Percentiles rank a stretch among this genome's conserved stretches.
Evolutionary conservation across 495 filamentous ascomycete genomes (phyloP).

Genomic region (Lasiosphaeria miniovina): DNA sequence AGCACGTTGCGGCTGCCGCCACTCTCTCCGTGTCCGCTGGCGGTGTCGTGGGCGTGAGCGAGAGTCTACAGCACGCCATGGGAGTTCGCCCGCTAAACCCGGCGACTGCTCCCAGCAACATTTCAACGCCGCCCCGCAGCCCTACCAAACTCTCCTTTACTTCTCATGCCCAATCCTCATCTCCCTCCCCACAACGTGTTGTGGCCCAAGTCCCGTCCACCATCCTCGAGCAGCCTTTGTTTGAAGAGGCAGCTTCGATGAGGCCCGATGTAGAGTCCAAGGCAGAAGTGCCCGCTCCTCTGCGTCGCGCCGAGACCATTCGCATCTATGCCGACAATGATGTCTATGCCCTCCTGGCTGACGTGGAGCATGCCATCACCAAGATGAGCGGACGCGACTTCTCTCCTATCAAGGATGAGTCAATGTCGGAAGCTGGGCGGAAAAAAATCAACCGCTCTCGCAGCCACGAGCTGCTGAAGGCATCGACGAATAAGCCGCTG

Average conservation of each 20-base stretch:
- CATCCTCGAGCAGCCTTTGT: constrained; percentile 43
- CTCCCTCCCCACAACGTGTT: constrained; percentile 43
- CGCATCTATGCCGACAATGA: constrained; percentile 64
- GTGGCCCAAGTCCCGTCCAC: constrained; percentile 48
- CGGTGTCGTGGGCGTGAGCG: constrained; percentile 34
- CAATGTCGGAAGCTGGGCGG: constrained; percentile 27
- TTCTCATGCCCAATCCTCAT: constrained; percentile 26
- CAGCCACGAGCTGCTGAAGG: constrained; percentile 40
- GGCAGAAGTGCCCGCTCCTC: constrained; percentile 23
- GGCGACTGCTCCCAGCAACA: constrained; percentile 33
- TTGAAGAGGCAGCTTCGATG: constrained; percentile 33
- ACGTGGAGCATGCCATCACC: constrained; percentile 60
- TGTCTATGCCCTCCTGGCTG: constrained; percentile 59
- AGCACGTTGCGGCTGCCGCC: constrained; percentile 65
- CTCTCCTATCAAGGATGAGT: constrained; percentile 10
- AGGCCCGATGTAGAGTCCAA: constrained; percentile 12
- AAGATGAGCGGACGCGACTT: constrained; percentile 40
- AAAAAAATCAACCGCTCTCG: constrained; percentile 34
- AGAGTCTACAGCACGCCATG: constrained; percentile 41
- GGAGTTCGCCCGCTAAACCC: constrained; percentile 34
- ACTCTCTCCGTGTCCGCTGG: constrained; percentile 35
- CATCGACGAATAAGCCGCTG: constrained; percentile 17
- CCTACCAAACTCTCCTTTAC: constrained; percentile 36
- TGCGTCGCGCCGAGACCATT: constrained; percentile 57
- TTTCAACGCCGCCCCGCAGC: constrained; percentile 48